A percentile compares a stretch with the other conserved stretches of the same genome.
phyloP scores from a whole-genome alignment of 495 filamentous ascomycete species.

The Hapsidospora chrysogenum region DNA sequence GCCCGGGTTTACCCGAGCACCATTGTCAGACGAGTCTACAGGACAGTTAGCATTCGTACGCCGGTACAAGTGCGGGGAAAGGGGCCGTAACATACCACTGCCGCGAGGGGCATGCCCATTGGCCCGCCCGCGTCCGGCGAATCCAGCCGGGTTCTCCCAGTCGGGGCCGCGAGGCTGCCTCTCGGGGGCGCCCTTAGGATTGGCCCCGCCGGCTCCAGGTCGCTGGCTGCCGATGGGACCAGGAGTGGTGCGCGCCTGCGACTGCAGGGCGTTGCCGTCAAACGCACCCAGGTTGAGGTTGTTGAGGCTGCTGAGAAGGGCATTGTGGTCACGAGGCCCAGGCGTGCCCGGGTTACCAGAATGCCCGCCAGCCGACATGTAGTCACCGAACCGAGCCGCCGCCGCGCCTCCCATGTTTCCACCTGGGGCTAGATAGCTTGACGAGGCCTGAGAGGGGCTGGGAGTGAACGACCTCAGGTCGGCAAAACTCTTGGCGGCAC shows the following conservation, averaged over 20 bases:
- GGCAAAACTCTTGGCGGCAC: conserved; percentile 90
- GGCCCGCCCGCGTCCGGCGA: conserved; percentile 43
- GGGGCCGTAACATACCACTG: conserved; percentile 44
- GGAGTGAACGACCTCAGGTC: conserved; percentile 91
- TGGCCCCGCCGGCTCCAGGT: conserved; percentile 45
- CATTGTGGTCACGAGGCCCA: conserved; percentile 17
- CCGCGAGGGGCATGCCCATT: conserved; percentile 70
- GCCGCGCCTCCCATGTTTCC: conserved; percentile 11
- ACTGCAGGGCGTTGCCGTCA: conserved; percentile 30
- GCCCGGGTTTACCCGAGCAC: conserved; percentile 2
- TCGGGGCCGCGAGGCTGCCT: conserved; percentile 78
- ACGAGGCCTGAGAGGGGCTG: conserved; percentile 77
- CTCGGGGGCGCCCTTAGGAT: conserved; percentile 52
- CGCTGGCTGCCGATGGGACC: conserved; percentile 83
- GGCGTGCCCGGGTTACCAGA: conserved; percentile 20
- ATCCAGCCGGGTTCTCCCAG: conserved; percentile 50
- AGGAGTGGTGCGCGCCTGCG: conserved; percentile 21
- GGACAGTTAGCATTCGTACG: conserved; percentile 6
- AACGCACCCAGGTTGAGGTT: conserved; percentile 28
- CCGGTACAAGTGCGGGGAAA: not conserved
- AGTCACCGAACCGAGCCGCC: conserved; percentile 46
- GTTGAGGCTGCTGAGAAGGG: conserved; percentile 33
- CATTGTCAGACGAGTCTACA: conserved; percentile 15
- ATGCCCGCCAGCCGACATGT: conserved; percentile 14
- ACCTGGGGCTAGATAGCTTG: conserved; percentile 53